Conservation (phyloP, 2,329 filamentous ascomycete species). For the Onygena corvina region DNA sequence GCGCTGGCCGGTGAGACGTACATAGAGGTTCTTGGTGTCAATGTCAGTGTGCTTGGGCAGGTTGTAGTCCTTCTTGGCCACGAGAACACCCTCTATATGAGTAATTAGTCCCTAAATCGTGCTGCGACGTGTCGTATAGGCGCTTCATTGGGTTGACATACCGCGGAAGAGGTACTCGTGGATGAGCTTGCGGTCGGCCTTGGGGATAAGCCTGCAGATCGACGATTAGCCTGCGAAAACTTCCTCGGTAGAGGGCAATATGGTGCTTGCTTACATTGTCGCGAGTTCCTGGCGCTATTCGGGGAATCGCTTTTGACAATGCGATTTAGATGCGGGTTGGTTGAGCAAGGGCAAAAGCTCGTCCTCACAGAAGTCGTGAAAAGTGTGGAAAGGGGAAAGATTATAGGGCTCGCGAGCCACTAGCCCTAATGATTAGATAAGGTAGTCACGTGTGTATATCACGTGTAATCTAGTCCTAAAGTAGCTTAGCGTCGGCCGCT, state of each 20-base stretch:
- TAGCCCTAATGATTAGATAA: conserved; percentile 12
- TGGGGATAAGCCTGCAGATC: conserved; percentile 78
- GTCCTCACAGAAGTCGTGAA: not conserved
- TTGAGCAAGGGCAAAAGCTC: not conserved
- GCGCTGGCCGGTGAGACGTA: conserved; percentile 26
- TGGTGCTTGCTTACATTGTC: conserved; percentile 35
- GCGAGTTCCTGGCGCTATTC: conserved; percentile 43
- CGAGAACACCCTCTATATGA: conserved; percentile 59
- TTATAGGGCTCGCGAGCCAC: conserved; percentile 14
- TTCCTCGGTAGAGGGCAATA: conserved; percentile 8
- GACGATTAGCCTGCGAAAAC: not conserved
- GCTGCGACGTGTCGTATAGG: not conserved
- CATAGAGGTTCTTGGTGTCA: conserved; percentile 98
- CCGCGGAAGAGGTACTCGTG: conserved; percentile 99
- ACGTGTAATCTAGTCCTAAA: too few relatives aligned
- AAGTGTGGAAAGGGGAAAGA: conserved; percentile 6
- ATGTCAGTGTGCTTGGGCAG: conserved; percentile 94
- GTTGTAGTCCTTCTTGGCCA: conserved; percentile 99
- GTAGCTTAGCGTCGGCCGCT: too few relatives aligned
- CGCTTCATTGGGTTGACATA: conserved; percentile 31
- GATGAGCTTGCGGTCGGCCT: conserved; percentile 99
- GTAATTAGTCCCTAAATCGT: not conserved
- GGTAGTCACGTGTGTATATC: not conserved
- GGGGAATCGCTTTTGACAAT: conserved; percentile 43
- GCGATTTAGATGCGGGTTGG: conserved; percentile 16